Conservation (phyloP, 1,139 yeast species). For the Petasospora fabianii region DNA sequence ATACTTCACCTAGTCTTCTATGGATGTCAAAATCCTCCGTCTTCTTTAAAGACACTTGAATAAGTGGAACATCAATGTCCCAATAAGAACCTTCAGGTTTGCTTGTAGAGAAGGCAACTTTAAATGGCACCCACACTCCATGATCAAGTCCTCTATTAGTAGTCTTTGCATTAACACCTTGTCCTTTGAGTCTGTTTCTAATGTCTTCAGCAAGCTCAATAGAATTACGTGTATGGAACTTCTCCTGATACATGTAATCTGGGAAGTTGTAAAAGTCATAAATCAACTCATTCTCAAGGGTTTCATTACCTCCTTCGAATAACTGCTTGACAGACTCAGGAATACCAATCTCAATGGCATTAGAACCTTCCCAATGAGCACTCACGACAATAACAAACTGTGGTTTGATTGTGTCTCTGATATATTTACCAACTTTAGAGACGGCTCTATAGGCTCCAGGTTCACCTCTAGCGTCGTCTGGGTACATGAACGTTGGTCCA, state of each 20-base stretch:
- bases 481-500: constrained; percentile 69
- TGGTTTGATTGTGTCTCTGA: constrained; percentile 50
- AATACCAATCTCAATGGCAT: constrained; percentile 44
- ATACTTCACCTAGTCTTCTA: constrained; percentile 51
- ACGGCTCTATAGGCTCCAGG: constrained; percentile 58
- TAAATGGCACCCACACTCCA: constrained; percentile 79
- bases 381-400: constrained; percentile 62
- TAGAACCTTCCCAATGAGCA: constrained; percentile 70
- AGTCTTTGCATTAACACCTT: constrained; percentile 44
- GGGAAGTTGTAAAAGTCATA: constrained; percentile 80
- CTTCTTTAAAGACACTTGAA: constrained; percentile 56
- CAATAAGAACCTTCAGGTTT: constrained; percentile 31
- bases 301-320: constrained; percentile 7
- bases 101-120: constrained; percentile 58
- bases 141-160: constrained; percentile 67
- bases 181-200: constrained; percentile 35
- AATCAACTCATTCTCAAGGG: constrained; percentile 37
- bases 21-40: constrained; percentile 45
- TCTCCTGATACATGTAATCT: constrained; percentile 53
- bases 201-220: constrained; percentile 42
- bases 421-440: constrained; percentile 45
- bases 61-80: constrained; percentile 50
- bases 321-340: constrained; percentile 30
- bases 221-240: constrained; percentile 50
- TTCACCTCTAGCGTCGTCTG: constrained; percentile 41